A percentile compares a stretch with the other conserved stretches of the same genome.
Evolutionary conservation across 495 filamentous ascomycete genomes (phyloP).

Genomic region (Penicillium flavigenum): DNA sequence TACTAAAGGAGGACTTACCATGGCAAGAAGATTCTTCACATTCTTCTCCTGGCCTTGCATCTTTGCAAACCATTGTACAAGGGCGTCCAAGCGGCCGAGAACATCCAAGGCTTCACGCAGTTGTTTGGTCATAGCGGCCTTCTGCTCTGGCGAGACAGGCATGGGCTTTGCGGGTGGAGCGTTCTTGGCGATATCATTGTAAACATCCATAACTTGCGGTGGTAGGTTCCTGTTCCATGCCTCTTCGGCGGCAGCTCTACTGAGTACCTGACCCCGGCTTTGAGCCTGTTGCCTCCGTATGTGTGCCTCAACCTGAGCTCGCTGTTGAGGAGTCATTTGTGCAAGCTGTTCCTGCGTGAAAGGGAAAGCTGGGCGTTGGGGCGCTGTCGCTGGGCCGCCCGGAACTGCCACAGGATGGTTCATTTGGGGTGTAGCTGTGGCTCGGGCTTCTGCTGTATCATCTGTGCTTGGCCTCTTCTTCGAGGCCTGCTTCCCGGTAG

Average conservation of each 20-base stretch:
- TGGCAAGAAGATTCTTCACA: constrained; percentile 43
- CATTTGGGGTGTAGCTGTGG: constrained; percentile 43
- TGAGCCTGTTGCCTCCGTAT: constrained; percentile 38
- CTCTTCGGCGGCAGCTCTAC: constrained; percentile 37
- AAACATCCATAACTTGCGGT: constrained; percentile 39
- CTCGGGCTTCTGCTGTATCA: constrained; percentile 53
- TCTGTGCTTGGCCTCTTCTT: constrained; percentile 64
- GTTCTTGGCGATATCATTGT: constrained; percentile 40
- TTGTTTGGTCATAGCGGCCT: constrained; percentile 47
- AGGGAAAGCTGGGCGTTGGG: constrained; percentile 34
- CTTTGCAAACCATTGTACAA: constrained; percentile 43
- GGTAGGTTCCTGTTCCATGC: constrained; percentile 40
- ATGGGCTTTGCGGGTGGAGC: constrained; percentile 32
- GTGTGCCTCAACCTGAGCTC: constrained; percentile 40
- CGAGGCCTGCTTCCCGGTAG: constrained; percentile 35
- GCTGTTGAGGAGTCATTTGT: constrained; percentile 51
- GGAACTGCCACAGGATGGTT: constrained; percentile 34
- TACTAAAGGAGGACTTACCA: constrained; percentile 32
- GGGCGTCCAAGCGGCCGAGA: constrained; percentile 40
- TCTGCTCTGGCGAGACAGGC: constrained; percentile 44
- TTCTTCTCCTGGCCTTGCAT: constrained; percentile 43
- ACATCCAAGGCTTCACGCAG: constrained; percentile 44
- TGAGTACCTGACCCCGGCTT: constrained; percentile 27
- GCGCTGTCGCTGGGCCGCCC: constrained; percentile 17
- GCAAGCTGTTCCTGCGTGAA: constrained; percentile 54